These are phyloP conservation scores for Rubroboletus satanas DNA, from an alignment of 768 basidiomycete species.

Conservation along the genomic window DNA sequence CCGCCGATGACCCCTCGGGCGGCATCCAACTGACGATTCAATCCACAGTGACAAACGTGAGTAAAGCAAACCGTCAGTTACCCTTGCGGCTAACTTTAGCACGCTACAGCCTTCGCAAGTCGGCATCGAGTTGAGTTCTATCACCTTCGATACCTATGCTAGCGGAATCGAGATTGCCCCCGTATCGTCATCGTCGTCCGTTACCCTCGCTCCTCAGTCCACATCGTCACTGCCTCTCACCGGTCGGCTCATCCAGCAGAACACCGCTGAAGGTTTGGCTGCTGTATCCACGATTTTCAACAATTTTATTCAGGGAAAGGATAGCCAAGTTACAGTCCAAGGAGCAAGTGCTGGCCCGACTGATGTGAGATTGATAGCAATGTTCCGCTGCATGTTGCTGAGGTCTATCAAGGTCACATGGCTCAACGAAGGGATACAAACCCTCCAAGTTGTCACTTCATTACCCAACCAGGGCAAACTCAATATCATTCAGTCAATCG, in stretches of 20 bases:
- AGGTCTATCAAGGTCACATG: constrained; percentile 50
- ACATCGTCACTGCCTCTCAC: constrained; percentile 50
- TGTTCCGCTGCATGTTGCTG: background rate
- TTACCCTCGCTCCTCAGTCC: constrained; percentile 53
- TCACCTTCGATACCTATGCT: constrained; percentile 59
- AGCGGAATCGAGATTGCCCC: constrained; percentile 55
- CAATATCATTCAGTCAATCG: constrained; percentile 61
- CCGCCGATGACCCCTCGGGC: constrained; percentile 64
- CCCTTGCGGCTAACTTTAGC: constrained; percentile 6
- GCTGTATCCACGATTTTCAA: constrained; percentile 66
- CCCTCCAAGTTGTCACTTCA: constrained; percentile 52
- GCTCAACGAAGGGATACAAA: constrained; percentile 69
- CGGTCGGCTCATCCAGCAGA: constrained; percentile 66
- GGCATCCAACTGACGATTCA: constrained; percentile 67
- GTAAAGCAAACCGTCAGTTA: constrained; percentile 13
- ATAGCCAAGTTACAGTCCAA: constrained; percentile 55
- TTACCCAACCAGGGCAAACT: constrained; percentile 62
- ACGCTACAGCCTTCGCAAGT: constrained; percentile 63
- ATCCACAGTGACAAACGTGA: constrained; percentile 55
- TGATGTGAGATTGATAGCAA: constrained; percentile 38
- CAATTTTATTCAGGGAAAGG: constrained; percentile 63
- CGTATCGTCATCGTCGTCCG: constrained; percentile 44
- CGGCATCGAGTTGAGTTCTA: constrained; percentile 57
- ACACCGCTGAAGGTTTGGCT: constrained; percentile 46
- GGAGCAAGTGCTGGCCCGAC: constrained; percentile 56